Conservation (phyloP, 2,329 filamentous ascomycete genomes). For the Aureobasidium mangrovei region DNA sequence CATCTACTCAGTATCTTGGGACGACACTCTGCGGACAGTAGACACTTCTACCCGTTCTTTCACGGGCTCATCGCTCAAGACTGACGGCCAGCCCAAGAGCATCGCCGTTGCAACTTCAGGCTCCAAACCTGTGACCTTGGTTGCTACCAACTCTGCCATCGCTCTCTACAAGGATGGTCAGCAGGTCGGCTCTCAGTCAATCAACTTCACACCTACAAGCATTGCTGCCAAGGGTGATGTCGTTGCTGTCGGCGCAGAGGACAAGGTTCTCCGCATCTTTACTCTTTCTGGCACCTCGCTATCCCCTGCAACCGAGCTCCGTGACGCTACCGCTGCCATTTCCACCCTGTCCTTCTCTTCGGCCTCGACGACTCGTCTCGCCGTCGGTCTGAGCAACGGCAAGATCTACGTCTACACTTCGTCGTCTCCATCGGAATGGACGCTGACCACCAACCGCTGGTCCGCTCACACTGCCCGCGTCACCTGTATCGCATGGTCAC, state of each 20-base stretch:
- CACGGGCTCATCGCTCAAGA: constrained; percentile 56
- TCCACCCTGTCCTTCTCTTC: constrained; percentile 77
- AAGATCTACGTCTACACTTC: constrained; percentile 75
- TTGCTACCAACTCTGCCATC: constrained; percentile 48
- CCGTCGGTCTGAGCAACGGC: constrained; percentile 72
- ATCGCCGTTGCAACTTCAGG: constrained; percentile 51
- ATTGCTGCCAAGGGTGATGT: constrained; percentile 59
- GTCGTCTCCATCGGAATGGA: constrained; percentile 42
- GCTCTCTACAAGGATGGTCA: constrained; percentile 50
- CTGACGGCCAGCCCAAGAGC: constrained; percentile 74
- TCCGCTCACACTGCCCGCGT: constrained; percentile 61
- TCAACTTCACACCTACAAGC: constrained; percentile 53
- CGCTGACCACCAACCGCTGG: constrained; percentile 72
- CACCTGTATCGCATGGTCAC: constrained; percentile 67
- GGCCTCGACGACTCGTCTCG: constrained; percentile 61
- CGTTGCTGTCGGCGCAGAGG: constrained; percentile 68
- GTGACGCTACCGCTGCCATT: constrained; percentile 61
- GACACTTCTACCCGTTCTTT: constrained; percentile 70
- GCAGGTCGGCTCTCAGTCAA: constrained; percentile 38
- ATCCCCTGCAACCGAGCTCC: constrained; percentile 46
- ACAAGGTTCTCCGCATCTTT: constrained; percentile 70
- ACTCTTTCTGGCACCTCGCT: constrained; percentile 46
- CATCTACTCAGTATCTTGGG: constrained; percentile 87
- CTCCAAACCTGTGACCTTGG: constrained; percentile 42
- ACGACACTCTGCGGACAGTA: constrained; percentile 76